phyloP scores from a whole-genome alignment of 2,329 filamentous ascomycete genomes.

The Hypoxylon sp. region DNA sequence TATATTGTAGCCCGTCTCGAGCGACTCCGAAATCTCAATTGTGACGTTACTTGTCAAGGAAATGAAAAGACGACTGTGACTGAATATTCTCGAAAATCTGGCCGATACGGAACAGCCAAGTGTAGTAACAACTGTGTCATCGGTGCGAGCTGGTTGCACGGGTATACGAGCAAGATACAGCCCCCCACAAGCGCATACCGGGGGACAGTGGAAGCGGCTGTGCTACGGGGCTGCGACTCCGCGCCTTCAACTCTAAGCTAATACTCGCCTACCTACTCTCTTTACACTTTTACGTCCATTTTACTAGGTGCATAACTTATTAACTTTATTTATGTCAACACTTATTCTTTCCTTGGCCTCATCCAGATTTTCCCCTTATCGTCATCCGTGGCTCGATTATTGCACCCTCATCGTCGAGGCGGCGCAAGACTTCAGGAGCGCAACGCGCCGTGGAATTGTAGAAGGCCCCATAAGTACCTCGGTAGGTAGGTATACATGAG shows the following conservation, averaged over 20 bases:
- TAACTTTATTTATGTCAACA: not conserved
- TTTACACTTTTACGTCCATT: constrained; percentile 3
- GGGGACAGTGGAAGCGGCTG: constrained; percentile 19
- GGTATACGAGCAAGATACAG: constrained; percentile 10
- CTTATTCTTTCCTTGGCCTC: not conserved
- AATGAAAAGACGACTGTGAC: not conserved
- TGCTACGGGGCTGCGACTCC: constrained; percentile 33
- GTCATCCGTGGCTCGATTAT: constrained; percentile 3
- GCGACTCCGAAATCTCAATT: not conserved
- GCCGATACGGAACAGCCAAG: not conserved
- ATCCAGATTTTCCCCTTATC: constrained; percentile 7
- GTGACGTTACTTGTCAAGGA: not conserved
- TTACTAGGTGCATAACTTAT: constrained; percentile 3
- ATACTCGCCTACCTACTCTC: constrained; percentile 1
- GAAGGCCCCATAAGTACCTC: not conserved
- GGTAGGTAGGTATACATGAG: constrained; percentile 26
- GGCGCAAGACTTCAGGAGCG: constrained; percentile 10
- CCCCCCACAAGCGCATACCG: constrained; percentile 24
- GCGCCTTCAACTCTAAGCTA: constrained; percentile 26
- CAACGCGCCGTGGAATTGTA: not conserved
- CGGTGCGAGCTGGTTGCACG: not conserved
- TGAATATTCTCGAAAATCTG: constrained; percentile 1
- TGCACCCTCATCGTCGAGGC: constrained; percentile 13
- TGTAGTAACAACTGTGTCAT: no score
- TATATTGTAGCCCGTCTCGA: constrained; percentile 1